A percentile compares a stretch with the other conserved stretches of the same genome.
Conservation (phyloP, 345 rosid species). For the Hibiscus mutabilis region DNA sequence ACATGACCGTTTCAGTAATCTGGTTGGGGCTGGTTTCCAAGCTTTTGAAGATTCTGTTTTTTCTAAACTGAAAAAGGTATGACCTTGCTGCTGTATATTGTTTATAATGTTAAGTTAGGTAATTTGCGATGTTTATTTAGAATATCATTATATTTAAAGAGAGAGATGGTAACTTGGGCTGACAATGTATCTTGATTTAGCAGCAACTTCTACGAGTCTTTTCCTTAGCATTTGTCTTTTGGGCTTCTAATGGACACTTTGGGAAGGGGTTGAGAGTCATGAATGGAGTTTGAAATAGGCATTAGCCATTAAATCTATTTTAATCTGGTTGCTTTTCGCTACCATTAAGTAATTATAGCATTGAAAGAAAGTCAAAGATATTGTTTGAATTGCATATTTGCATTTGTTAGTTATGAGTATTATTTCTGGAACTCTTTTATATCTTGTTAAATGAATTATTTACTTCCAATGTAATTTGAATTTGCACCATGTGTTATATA, state of each 20-base stretch:
- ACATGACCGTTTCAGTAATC: constrained; percentile 36
- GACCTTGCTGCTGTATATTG: neutral
- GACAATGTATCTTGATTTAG: neutral
- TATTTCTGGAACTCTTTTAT: neutral
- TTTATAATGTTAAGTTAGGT: neutral
- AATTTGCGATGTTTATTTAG: neutral
- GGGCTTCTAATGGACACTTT: neutral
- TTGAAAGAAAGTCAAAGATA: neutral
- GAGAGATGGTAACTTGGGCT: neutral
- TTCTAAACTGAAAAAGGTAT: constrained; percentile 42
- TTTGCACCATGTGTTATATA: neutral
- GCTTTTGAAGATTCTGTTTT: constrained; percentile 67
- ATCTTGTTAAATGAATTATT: neutral
- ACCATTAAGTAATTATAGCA: neutral
- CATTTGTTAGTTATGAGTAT: neutral
- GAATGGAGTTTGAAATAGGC: neutral
- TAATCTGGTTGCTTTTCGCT: neutral
- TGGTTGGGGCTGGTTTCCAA: constrained; percentile 73
- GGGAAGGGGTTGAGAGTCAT: neutral
- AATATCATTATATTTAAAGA: neutral
- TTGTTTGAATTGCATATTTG: constrained; percentile 4
- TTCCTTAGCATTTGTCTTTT: too few relatives aligned
- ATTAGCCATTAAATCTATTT: neutral
- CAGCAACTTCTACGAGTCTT: neutral
- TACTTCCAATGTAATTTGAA: neutral